Base-by-base conservation (phyloP, 2,329 filamentous ascomycete genomes). In the Rhytidhysteron rufulum region DNA sequence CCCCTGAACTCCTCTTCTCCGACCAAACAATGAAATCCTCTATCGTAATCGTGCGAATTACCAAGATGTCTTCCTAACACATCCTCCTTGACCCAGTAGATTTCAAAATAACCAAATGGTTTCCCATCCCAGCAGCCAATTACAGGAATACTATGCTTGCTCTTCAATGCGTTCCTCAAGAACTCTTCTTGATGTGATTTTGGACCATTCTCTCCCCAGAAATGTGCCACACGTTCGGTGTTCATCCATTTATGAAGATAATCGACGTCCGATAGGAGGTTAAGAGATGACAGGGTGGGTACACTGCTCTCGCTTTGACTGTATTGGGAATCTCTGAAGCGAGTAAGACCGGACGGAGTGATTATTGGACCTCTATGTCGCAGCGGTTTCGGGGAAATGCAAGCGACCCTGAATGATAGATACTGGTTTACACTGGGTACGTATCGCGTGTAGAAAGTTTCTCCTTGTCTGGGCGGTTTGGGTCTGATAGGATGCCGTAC, bases 41-140 rank as follows among this genome's bases (percentile, higher is more conserved):
- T 75, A 54, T 97, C 91, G 66, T 85, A 97, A 54, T 95, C 86
- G 6, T 78, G 79, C 0, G 82, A 80, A 3, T 78, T 75, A 0
- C 62, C 82, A 4, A 94, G 66, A 48, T 88, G 75, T 34, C 75
- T 77, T 0, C 87, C 88, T 1, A 98, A 63, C 0, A 74, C 70
- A 57, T 97, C 93, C 61, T 98, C 93, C 57, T 95, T 95, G 3
- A 93, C 88, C 91, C 93, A 98, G 69, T 98, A 98, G 24, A 98
- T 78, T 70, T 98, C 93, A 60, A 98, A 96, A 62, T 94, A 98
- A 0, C 89, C 93, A 68, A 97, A 98, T 0, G 91, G 91, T 44
- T 91, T 85, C 9, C 88, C 90, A 53, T 97, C 88, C 87, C 91
- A 98, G 60, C 89, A 83, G 1, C 87, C 93, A 45, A 97, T 91